A percentile compares a stretch with the other conserved stretches of the same genome.
These are phyloP conservation scores for Cordyceps farinosa DNA, from an alignment of 2,329 filamentous ascomycete species.

Conservation along the genomic window DNA sequence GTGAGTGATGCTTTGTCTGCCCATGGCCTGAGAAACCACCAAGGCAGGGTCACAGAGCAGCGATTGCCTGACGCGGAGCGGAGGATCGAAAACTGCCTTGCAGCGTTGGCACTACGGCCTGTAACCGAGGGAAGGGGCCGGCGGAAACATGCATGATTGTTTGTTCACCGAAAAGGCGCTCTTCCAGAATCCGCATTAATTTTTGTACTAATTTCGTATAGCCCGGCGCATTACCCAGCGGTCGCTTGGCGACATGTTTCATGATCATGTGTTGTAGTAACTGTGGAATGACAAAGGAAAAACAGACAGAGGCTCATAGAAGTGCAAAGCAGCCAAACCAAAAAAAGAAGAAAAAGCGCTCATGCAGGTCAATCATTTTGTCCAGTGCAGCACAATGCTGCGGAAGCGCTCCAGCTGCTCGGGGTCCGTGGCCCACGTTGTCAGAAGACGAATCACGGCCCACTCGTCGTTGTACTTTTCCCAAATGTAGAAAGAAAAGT, in stretches of 20 bases:
- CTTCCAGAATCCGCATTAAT: background rate
- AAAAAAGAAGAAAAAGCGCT: background rate
- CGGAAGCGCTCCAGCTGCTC: slow-evolving; percentile 39
- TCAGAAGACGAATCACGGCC: slow-evolving; percentile 43
- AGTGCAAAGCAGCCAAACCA: background rate
- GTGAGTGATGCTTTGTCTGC: background rate
- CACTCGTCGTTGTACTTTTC: slow-evolving; percentile 38
- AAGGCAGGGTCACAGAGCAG: background rate
- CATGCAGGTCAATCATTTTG: background rate
- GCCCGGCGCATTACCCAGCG: background rate
- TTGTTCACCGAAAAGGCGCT: background rate
- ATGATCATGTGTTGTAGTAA: background rate
- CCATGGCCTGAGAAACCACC: background rate
- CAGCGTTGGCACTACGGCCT: background rate
- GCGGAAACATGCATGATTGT: background rate
- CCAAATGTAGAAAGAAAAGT: slow-evolving; percentile 47
- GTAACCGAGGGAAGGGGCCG: background rate
- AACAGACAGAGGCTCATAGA: background rate
- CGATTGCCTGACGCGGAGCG: background rate
- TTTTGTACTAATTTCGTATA: background rate
- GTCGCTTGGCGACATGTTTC: background rate
- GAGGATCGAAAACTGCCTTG: background rate
- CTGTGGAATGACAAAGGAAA: background rate
- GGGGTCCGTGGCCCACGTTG: slow-evolving; percentile 48
- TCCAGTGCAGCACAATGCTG: slow-evolving; percentile 25